Base-by-base conservation (phyloP, 1,139 yeast genomes). In the Hemisphaericaspora xylanilytica region DNA sequence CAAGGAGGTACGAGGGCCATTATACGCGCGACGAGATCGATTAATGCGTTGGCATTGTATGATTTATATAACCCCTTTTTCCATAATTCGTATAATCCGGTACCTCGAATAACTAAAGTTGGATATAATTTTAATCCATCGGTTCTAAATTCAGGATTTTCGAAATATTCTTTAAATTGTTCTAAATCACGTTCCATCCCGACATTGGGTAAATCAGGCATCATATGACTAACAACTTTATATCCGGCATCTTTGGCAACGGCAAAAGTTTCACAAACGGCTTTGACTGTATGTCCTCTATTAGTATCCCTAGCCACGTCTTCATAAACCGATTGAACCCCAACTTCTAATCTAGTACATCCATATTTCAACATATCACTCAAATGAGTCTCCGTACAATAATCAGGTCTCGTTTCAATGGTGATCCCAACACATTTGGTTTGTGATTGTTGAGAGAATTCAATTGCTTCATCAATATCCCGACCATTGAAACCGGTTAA, bases 391-490 rank as follows among this genome's bases (percentile, higher is more conserved):
- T 86, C 95, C 0, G 97, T 89, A 70, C 99, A 92, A 67, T 94
- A 94, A 65, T 92, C 99, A 0, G 99, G 99, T 60, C 99, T 78
- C 0, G 99, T 92, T 64, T 92, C 99, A 52, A 92, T 92, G 14
- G 99, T 92, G 49, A 92, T 92, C 45, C 99, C 99, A 28, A 92
- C 98, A 74, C 98, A 92, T 59, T 94, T 94, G 5, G 97, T 92
- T 52, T 85, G 82, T 15, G 96, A 85, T 59, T 92, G 97, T 62
- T 92, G 98, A 1, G 97, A 88, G 58, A 84, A 86, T 47, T 72
- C 71, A 41, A 92, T 89, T 3, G 97, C 95, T 62, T 92, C 97
- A 60, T 89, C 96, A 10, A 92, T 72, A 59, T 89, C 80, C 13
- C 76, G 79, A 45, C 97, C 96, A 49, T 87, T 86, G 59, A 81